Base-by-base conservation (phyloP, 2,329 filamentous ascomycete species). In the Mycosphaerella arachidis region DNA sequence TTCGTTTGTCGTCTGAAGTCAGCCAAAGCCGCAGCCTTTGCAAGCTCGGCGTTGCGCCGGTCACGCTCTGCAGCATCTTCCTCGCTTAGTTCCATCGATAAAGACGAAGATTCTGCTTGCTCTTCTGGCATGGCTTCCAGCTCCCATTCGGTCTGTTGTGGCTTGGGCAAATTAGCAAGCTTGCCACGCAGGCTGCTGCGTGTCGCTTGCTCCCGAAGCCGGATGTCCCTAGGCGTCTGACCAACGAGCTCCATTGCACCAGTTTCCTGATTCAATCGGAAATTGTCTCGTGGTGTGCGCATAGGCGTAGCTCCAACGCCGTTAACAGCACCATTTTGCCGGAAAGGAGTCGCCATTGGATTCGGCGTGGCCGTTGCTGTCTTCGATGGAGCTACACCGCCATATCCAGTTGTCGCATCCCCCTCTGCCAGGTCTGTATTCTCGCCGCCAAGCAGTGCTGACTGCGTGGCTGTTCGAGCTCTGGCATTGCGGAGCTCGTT, bases 401-500 rank as follows among this genome's bases (percentile, higher is more conserved):
- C 90, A 68, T 97, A 95, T 0, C 92, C 92, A 6, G 92, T 96
- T 10, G 92, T 95, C 3, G 84, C 86, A 48, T 82, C 78, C 6
- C 91, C 91, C 71, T 96, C 90, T 59, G 92, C 85, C 10, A 99
- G 81, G 48, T 91, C 90, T 0, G 92, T 92, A 69, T 97, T 97
- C 66, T 99, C 94, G 13, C 93, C 94, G 62, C 94, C 94, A 0
- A 99, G 81, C 8, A 99, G 80, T 9, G 91, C 96, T 20, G 94
- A 97, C 69, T 97, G 90, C 0, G 93, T 97, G 71, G 96, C 90
- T 0, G 92, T 97, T 54, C 97, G 79, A 7, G 94, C 91, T 65
- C 90, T 86, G 52, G 97, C 96, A 73, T 99, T 97, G 60, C 88
- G 86, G 63, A 97, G 93, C 75, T 99, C 94, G 73, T 97, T 99